Base-by-base conservation (phyloP, 768 basidiomycete species). In the Trametes meyenii region DNA sequence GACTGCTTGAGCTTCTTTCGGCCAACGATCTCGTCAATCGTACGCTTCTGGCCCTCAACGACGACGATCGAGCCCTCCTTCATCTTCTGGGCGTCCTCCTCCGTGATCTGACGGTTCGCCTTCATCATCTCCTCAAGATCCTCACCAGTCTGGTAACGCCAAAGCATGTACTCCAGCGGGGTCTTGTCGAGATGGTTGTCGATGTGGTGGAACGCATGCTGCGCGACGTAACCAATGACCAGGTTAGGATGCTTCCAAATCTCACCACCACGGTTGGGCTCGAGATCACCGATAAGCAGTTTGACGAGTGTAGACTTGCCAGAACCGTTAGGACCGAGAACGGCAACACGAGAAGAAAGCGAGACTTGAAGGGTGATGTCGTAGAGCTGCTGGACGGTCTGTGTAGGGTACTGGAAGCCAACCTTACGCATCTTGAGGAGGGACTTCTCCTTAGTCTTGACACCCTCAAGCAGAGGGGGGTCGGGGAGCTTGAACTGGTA, bases 131-230 rank as follows among this genome's bases (percentile, higher is more conserved):
- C 96, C 80, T 98, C 96, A 74, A 97, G 78, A 83, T 98, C 96
- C 77, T 98, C 96, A 76, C 96, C 96, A 61, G 96, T 98, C 85
- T 98, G 96, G 87, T 97, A 98, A 79, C 96, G 95, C 96, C 96
- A 98, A 67, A 98, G 81, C 93, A 98, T 94, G 85, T 98, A 98
- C 81, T 98, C 96, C 70, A 98, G 88, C 51, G 96, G 93, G 14
- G 96, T 98, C 85, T 95, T 96, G 85, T 98, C 96, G 73, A 98
- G 92, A 74, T 98, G 96, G 76, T 94, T 80, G 76, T 98, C 96
- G 73, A 98, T 98, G 77, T 98, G 96, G 83, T 98, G 96, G 95
- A 98, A 98, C 63, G 96, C 96, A 78, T 98, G 96, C 78, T 98
- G 96, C 43, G 96, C 96, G 67, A 98, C 96, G 80, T 98, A 98